These are phyloP conservation scores for Pyricularia grisea DNA, from an alignment of 2,329 filamentous ascomycete species.

Conservation along the genomic window DNA sequence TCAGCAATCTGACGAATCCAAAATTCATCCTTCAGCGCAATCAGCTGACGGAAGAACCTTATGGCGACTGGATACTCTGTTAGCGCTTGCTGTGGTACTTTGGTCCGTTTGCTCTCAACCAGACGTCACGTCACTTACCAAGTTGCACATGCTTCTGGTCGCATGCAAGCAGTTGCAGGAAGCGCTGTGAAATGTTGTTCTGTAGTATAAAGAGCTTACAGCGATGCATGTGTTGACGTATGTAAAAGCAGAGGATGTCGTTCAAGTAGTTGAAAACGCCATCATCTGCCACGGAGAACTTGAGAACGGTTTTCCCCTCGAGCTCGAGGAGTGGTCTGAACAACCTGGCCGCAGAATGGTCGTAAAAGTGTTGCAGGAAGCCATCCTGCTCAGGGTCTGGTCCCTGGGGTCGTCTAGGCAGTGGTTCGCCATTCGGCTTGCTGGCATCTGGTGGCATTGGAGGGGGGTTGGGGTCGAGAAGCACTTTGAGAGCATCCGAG, in stretches of 20 bases:
- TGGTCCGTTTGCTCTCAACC: background rate
- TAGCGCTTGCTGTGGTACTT: background rate
- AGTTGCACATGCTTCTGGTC: constrained; percentile 90
- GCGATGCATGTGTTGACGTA: constrained; percentile 77
- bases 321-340: constrained; percentile 82
- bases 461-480: constrained; percentile 63
- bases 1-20: constrained; percentile 79
- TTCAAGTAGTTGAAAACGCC: constrained; percentile 87
- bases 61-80: constrained; percentile 54
- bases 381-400: constrained; percentile 69
- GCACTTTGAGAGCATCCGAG: constrained; percentile 87
- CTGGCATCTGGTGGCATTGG: constrained; percentile 40
- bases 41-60: constrained; percentile 84
- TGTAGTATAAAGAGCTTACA: constrained; percentile 82
- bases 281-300: constrained; percentile 73
- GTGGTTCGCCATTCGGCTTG: constrained; percentile 49
- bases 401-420: constrained; percentile 46
- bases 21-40: constrained; percentile 82
- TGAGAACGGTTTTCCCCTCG: constrained; percentile 57
- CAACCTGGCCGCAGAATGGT: constrained; percentile 72
- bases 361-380: constrained; percentile 84
- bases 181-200: constrained; percentile 67
- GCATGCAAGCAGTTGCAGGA: constrained; percentile 72
- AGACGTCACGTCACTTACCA: constrained; percentile 41
- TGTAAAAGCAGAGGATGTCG: constrained; percentile 89